These are phyloP conservation scores for Neurospora sp. DNA, from an alignment of 495 filamentous ascomycete species.

Conservation along the genomic window DNA sequence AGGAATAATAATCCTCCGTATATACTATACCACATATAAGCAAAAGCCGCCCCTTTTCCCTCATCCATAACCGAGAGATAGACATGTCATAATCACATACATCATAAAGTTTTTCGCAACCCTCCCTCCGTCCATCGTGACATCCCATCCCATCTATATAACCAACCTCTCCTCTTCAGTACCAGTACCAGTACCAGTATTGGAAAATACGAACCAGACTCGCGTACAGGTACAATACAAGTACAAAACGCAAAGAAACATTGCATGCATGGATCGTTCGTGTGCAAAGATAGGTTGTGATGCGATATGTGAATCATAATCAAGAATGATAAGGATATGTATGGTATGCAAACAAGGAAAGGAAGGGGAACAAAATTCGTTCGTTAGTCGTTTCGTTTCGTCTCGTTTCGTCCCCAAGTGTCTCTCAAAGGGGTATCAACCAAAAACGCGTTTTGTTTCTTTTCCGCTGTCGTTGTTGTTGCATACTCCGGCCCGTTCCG, in stretches of 20 bases:
- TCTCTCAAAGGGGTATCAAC: background rate
- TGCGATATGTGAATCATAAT: background rate
- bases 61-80: background rate
- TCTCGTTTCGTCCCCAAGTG: background rate
- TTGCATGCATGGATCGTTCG: background rate
- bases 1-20: background rate
- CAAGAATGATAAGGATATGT: background rate
- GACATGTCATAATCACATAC: background rate
- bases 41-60: background rate
- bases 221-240: background rate
- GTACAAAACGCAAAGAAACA: background rate
- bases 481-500: background rate
- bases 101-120: background rate
- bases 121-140: background rate
- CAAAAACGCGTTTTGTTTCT: background rate
- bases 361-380: background rate
- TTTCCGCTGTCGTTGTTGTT: background rate
- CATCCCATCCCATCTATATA: background rate
- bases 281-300: background rate
- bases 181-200: no score
- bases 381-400: background rate
- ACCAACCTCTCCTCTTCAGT: background rate
- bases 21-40: background rate
- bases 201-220: background rate
- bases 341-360: background rate